Conservation (phyloP, 2,329 filamentous ascomycete species). For the Fonsecaea pugnacius region DNA sequence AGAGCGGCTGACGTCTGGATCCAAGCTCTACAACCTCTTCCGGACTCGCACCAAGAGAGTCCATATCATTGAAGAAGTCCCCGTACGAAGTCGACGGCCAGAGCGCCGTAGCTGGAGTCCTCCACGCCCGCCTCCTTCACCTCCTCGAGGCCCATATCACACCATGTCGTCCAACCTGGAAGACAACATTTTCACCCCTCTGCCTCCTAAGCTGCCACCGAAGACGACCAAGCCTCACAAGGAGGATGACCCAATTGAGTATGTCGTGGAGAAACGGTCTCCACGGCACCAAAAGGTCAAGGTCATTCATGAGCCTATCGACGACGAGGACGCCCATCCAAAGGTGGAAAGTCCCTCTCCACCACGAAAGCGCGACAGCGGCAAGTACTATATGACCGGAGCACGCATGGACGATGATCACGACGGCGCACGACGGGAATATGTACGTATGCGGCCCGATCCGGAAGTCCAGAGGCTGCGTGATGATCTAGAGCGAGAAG, state of each 20-base stretch:
- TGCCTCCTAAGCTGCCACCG: constrained; percentile 30
- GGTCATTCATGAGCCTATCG: constrained; percentile 14
- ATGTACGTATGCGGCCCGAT: constrained; percentile 27
- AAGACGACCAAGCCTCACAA: constrained; percentile 19
- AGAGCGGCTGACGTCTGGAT: constrained; percentile 27
- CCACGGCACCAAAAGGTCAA: constrained; percentile 26
- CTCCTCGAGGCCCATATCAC: constrained; percentile 27
- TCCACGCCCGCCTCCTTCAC: constrained; percentile 25
- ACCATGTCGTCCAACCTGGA: constrained; percentile 27
- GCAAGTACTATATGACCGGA: constrained; percentile 25
- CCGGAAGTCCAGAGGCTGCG: constrained; percentile 23
- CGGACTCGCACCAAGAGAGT: constrained; percentile 28
- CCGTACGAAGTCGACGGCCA: constrained; percentile 28
- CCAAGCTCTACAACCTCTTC: constrained; percentile 34
- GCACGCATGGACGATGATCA: constrained; percentile 8
- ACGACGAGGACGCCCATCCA: constrained; percentile 31
- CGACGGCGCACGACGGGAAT: constrained; percentile 16
- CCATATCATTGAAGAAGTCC: constrained; percentile 32
- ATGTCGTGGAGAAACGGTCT: constrained; percentile 23
- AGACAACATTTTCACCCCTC: constrained; percentile 27
- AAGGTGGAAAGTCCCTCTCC: constrained; percentile 29
- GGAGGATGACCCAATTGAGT: constrained; percentile 14
- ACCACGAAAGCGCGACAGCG: constrained; percentile 26
- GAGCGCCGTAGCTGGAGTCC: constrained; percentile 22
- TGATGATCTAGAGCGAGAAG: constrained; percentile 25